Percentiles rank a stretch among this genome's conserved stretches.
These are phyloP conservation scores for Xylaria intraflava DNA, from an alignment of 495 filamentous ascomycete genomes.

Conservation along the genomic window DNA sequence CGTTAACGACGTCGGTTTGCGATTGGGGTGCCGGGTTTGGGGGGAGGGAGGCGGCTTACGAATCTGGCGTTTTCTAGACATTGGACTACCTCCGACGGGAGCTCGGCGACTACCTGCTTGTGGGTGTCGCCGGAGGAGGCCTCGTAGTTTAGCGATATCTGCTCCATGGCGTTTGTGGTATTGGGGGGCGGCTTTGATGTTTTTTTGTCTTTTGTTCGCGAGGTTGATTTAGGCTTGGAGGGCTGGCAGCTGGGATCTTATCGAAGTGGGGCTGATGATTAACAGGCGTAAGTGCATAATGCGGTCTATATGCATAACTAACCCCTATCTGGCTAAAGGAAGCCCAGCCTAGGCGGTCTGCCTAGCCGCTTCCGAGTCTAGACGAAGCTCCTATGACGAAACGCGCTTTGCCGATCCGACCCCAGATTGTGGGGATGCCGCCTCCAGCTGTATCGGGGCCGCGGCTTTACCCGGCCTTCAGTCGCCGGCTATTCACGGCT, in stretches of 20 bases:
- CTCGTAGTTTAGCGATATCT: conserved; percentile 64
- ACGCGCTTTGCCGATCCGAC: too few relatives aligned
- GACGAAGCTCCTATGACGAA: too few relatives aligned
- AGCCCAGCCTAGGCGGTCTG: too few relatives aligned
- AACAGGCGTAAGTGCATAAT: too few relatives aligned
- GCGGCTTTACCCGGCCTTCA: conserved; percentile 1
- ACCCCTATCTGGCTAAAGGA: too few relatives aligned
- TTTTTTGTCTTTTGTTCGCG: not conserved
- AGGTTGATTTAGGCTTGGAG: too few relatives aligned
- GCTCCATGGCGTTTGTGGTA: conserved; percentile 27
- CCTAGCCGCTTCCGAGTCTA: too few relatives aligned
- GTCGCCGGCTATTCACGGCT: conserved; percentile 8
- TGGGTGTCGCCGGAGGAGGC: conserved; percentile 65
- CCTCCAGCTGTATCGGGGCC: not conserved
- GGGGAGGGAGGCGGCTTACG: conserved; percentile 49
- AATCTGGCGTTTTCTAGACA: conserved; percentile 94
- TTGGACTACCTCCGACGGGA: conserved; percentile 78
- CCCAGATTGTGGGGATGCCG: not conserved
- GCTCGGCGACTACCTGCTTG: conserved; percentile 56
- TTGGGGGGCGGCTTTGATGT: not conserved
- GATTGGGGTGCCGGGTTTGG: not conserved
- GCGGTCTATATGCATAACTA: too few relatives aligned
- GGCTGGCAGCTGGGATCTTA: too few relatives aligned
- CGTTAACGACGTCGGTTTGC: conserved; percentile 3
- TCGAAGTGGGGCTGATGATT: too few relatives aligned